Evolutionary conservation across 2,329 filamentous ascomycete species (phyloP), one percentile per base, ranked within the genome.

Genomic region (Venturia effusa): DNA sequence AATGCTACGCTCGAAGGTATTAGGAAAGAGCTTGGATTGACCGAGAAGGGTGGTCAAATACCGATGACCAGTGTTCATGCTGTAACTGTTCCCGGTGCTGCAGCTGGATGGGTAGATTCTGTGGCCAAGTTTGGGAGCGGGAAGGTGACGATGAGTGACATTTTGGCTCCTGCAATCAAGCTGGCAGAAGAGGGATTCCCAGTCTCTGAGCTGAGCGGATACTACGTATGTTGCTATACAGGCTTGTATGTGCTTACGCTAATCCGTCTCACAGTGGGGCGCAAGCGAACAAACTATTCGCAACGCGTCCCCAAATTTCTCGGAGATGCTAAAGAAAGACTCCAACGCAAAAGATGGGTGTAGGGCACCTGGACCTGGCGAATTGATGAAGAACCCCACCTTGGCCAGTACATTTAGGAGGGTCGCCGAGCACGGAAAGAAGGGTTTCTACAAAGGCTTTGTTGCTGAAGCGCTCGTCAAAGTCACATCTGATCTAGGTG

Each of bases 91-190:
- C 94, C 94, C 0, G 94, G 94, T 6, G 92, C 94, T 1, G 85
- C 94, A 0, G 94, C 92, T 0, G 94, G 93, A 0, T 99, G 94
- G 94, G 87, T 90, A 30, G 94, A 99, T 74, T 88, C 89, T 0
- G 82, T 97, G 0, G 88, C 92, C 75, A 85, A 84, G 63, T 96
- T 97, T 71, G 94, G 94, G 19, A 97, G 92, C 73, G 90, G 91
- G 2, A 95, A 88, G 72, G 70, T 97, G 17, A 84, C 80, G 10
- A 69, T 97, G 76, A 83, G 85, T 68, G 85, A 95, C 70, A 86
- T 97, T 65, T 79, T 99, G 13, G 82, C 79, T 5, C 93, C 94
- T 0, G 94, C 92, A 0, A 92, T 96, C 66, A 85, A 88, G 71
- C 78, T 97, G 41, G 94, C 86, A 5, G 93, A 97, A 74, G 84